phyloP scores from a whole-genome alignment of 1,139 yeast genomes.

The Diutina siamensis region DNA sequence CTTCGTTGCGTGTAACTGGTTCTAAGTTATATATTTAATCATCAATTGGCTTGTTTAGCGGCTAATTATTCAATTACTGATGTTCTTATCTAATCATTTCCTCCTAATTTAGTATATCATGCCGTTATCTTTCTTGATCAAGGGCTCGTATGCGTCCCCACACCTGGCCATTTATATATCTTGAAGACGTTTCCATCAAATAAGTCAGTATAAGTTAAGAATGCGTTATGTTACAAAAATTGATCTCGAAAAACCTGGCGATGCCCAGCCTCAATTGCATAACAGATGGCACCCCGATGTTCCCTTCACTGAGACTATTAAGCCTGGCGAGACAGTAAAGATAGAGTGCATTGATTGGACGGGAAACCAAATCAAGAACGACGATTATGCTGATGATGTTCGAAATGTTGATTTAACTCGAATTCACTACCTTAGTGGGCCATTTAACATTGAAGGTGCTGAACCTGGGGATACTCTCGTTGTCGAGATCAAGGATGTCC shows the following conservation, averaged over 20 bases:
- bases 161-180: no score
- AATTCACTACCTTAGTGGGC: slow-evolving; percentile 39
- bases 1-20: no score
- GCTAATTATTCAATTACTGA: no score
- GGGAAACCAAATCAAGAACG: slow-evolving; percentile 35
- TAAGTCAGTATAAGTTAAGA: background rate
- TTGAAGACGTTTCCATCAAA: no score
- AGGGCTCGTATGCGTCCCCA: no score
- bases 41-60: no score
- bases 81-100: no score
- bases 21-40: no score
- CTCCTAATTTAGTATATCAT: no score
- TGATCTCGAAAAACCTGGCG: slow-evolving; percentile 30
- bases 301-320: slow-evolving; percentile 26
- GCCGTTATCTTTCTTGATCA: no score
- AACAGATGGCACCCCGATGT: slow-evolving; percentile 44
- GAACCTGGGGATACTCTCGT: slow-evolving; percentile 36
- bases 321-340: slow-evolving; percentile 31
- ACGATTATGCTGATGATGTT: slow-evolving; percentile 36
- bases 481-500: slow-evolving; percentile 39
- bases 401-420: slow-evolving; percentile 29
- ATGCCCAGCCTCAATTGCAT: slow-evolving; percentile 33
- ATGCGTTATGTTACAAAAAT: slow-evolving; percentile 16
- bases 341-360: slow-evolving; percentile 44
- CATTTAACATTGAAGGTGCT: slow-evolving; percentile 31